Evolutionary conservation across 768 basidiomycete genomes (phyloP).

Genomic region (Nevesoporus exiguus): DNA sequence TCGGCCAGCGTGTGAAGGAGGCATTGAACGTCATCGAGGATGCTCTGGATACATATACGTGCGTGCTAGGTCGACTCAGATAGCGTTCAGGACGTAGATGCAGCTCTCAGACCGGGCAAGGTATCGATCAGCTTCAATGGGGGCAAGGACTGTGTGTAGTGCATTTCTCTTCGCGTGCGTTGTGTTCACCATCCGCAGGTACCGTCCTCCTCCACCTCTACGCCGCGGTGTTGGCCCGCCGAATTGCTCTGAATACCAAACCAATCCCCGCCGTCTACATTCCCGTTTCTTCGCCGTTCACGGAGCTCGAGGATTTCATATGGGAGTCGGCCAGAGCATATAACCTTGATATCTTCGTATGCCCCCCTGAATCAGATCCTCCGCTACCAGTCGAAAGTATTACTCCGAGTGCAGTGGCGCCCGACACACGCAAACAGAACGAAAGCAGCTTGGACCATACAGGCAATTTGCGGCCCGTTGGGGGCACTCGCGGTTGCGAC

Average conservation of each 20-base stretch:
- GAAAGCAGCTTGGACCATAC: constrained; percentile 2
- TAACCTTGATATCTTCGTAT: constrained; percentile 66
- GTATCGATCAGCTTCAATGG: constrained; percentile 96
- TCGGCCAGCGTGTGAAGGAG: constrained; percentile 64
- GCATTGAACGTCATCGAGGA: constrained; percentile 80
- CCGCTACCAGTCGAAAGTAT: constrained; percentile 48
- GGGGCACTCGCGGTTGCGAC: constrained; percentile 56
- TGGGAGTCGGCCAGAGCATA: constrained; percentile 57
- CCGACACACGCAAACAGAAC: constrained; percentile 8
- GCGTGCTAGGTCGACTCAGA: constrained; percentile 32
- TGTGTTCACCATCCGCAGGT: constrained; percentile 45
- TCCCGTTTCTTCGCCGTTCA: constrained; percentile 85
- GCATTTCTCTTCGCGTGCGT: neutral
- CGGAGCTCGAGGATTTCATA: constrained; percentile 81
- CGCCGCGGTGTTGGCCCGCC: constrained; percentile 62
- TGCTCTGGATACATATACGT: constrained; percentile 79
- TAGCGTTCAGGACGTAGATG: constrained; percentile 7
- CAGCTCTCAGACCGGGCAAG: constrained; percentile 50
- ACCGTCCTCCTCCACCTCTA: constrained; percentile 93
- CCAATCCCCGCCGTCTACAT: constrained; percentile 79
- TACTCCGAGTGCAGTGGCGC: constrained; percentile 32
- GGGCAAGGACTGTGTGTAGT: constrained; percentile 88
- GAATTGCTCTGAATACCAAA: constrained; percentile 34
- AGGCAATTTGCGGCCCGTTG: constrained; percentile 28
- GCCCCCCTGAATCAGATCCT: constrained; percentile 34